A percentile compares a stretch with the other conserved stretches of the same genome.
phyloP scores from a whole-genome alignment of 148 eudicot genomes.

The Drosera capensis region DNA sequence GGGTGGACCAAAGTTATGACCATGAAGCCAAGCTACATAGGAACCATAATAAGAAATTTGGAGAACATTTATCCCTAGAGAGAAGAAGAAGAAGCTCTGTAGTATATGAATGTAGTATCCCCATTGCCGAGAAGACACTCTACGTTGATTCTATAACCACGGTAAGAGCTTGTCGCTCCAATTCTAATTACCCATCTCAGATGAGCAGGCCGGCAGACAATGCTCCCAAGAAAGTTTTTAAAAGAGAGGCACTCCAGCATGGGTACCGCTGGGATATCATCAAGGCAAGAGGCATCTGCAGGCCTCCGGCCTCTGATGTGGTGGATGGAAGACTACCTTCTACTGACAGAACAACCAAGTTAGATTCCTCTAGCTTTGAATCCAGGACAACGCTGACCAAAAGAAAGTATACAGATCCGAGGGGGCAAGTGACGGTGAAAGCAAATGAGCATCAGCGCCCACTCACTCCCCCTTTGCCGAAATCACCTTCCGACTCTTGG shows the following conservation, averaged over 20 bases:
- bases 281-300: conserved; percentile 23
- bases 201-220: conserved; percentile 9
- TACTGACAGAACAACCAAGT: neutral
- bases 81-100: conserved; percentile 17
- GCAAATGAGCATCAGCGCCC: conserved; percentile 17
- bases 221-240: neutral
- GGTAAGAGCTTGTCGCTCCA: conserved; percentile 15
- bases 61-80: conserved; percentile 8
- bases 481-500: conserved; percentile 98
- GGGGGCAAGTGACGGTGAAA: conserved; percentile 14
- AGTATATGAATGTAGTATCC: conserved; percentile 16
- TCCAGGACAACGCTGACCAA: neutral
- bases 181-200: conserved; percentile 17
- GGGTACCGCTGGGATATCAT: conserved; percentile 8
- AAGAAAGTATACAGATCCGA: conserved; percentile 10
- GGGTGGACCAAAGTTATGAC: conserved; percentile 20
- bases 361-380: neutral
- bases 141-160: conserved; percentile 34
- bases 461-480: conserved; percentile 75
- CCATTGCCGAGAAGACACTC: conserved; percentile 48
- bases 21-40: conserved; percentile 7
- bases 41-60: conserved; percentile 14
- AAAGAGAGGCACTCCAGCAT: conserved; percentile 4
- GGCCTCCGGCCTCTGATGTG: conserved; percentile 9
- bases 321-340: conserved; percentile 4